Base-by-base conservation (phyloP, 83 land plant species). In the Diphasiastrum complanatum region DNA sequence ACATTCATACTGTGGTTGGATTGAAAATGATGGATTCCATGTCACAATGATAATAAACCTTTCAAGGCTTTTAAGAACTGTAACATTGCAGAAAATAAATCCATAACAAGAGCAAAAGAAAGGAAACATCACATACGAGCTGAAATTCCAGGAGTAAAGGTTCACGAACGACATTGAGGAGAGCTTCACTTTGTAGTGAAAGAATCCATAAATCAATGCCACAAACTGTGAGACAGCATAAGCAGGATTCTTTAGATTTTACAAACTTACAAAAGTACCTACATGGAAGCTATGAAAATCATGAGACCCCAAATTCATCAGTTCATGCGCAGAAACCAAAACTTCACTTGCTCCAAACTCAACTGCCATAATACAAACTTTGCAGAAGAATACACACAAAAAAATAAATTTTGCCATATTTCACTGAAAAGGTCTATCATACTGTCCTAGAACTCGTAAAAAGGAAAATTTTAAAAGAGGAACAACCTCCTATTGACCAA, bases 181-280 rank as follows among this genome's bases (percentile, higher is more conserved):
- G 24, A 83, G 43, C 38, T 83, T 77, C 27, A 80, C 30, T 33
- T 68, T 71, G 53, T 75, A 88, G 71, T 85, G 90, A 64, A 81
- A 67, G 47, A 81, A 83, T 43, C 98, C 98, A 78, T 83, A 92
- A 14, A 85, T 45, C 45, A 92, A 83, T 14, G 98, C 95, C 45
- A 80, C 80, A 35, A 74, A 67, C 98, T 92, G 85, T 69, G 40
- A 49, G 51, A 27, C 47, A 69, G 26, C 4, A 35, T 31, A 19
- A 41, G 36, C 22, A 45, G 4, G 19, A 32, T 34, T 48, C 14
- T 32, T 1, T 1, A 12, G 19, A 54, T 10, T 30, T 43, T 32
- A 10, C 33, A 45, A 25, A n/a, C n/a, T n/a, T 8, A 23, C 35
- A 14, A 24, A 31, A 3, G 19, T 3, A 24, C 3, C 40, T 19